A percentile compares a stretch with the other conserved stretches of the same genome.
Evolutionary conservation across 1,284 basidiomycete genomes (phyloP).

Genomic region (Erythrobasidium hasegawianum): DNA sequence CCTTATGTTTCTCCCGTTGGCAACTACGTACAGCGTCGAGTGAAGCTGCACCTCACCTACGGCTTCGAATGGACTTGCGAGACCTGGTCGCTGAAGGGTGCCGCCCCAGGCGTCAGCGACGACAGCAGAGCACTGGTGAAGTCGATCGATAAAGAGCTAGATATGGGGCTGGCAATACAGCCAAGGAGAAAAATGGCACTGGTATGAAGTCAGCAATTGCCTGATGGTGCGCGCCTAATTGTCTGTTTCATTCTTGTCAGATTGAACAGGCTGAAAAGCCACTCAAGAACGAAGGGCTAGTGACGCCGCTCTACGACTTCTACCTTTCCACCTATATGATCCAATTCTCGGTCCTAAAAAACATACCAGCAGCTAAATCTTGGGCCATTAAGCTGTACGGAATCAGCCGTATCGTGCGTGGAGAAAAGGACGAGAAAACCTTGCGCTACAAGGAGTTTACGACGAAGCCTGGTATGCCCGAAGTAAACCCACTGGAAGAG

Average conservation of each 20-base stretch:
- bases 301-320: background rate
- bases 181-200: no score
- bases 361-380: background rate
- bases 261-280: background rate
- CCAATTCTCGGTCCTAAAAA: background rate
- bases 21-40: background rate
- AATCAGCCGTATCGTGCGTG: background rate
- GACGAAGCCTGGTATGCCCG: no score
- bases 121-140: no score
- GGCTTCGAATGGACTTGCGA: constrained; percentile 10
- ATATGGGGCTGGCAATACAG: no score
- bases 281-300: background rate
- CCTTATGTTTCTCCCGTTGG: constrained; percentile 14
- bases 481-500: no score
- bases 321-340: background rate
- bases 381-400: background rate
- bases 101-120: no score
- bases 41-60: background rate
- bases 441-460: no score
- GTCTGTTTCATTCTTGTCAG: no score
- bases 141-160: no score
- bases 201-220: no score
- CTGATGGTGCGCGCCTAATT: no score
- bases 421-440: background rate
- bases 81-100: background rate